Percentiles rank a stretch among this genome's conserved stretches.
Conservation (phyloP, 163 green algal genomes). For the Coccomyxa subellipsoidea region DNA sequence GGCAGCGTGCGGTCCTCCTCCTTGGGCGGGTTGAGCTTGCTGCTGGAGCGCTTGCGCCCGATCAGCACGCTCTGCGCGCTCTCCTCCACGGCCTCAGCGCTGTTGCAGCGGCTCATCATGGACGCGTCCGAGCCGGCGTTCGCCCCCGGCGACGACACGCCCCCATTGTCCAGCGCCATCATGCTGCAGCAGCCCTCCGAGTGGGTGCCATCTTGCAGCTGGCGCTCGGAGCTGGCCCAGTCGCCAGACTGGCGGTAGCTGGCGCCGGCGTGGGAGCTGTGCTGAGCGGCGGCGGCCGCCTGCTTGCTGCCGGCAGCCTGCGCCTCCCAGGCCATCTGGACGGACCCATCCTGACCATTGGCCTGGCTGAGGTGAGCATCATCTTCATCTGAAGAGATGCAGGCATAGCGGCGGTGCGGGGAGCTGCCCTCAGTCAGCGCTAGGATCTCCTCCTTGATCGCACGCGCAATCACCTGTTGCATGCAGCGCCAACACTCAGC, state of each 20-base stretch:
- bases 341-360: neutral
- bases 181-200: neutral
- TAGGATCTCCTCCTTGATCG: conserved; percentile 47
- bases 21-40: conserved; percentile 16
- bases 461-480: conserved; percentile 48
- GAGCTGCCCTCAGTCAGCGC: conserved; percentile 1
- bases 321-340: neutral
- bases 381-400: conserved; percentile 8
- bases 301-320: neutral
- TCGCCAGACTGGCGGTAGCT: neutral
- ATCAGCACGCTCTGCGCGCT: neutral
- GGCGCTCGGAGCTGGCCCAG: neutral
- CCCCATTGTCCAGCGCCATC: neutral
- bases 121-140: neutral
- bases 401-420: neutral
- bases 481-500: neutral
- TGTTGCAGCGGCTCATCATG: conserved; percentile 1
- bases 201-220: neutral
- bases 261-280: neutral
- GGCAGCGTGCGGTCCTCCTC: conserved; percentile 27
- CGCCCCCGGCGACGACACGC: neutral
- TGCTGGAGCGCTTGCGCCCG: conserved; percentile 16
- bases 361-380: neutral
- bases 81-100: neutral
- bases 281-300: neutral